Base-by-base conservation (phyloP, 805 yeast species). In the Yarrowia sp. region DNA sequence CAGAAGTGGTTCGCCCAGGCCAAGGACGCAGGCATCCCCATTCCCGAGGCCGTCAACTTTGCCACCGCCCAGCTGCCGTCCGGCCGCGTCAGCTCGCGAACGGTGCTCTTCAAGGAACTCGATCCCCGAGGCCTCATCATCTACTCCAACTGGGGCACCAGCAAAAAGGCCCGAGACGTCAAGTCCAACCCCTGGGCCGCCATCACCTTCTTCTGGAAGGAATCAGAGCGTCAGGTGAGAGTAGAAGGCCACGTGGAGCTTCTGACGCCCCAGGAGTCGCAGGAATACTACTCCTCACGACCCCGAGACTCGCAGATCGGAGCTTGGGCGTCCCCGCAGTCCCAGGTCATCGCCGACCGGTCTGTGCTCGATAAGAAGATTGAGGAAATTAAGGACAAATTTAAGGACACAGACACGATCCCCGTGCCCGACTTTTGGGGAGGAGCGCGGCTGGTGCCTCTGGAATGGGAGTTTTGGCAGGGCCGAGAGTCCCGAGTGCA, bases 401-500 rank as follows among this genome's bases (percentile, higher is more conserved):
- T 91, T 70, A 84, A 86, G 70, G 85, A 85, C 42, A 33, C 17
- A 10, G 86, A 87, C 44, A 39, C 6, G 4, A 86, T 95, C 52
- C 96, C 96, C 36, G 89, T 96, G 71, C 99, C 99, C 15, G 93
- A 90, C 42, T 88, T 81, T 76, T 95, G 99, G 99, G 99, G 98
- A 67, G 99, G 99, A 0, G 76, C 95, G 61, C 84, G 97, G 74
- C 83, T 95, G 17, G 86, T 89, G 49, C 99, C 99, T 6, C 79
- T 91, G 55, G 97, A 92, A 75, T 84, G 94, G 71, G 99, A 95
- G 79, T 95, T 94, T 75, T 95, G 98, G 98, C 99, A 95, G 80
- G 99, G 99, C 17, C 86, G 99, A 71, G 82, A 84, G 69, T 88
- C 91, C 74, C 85, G 99, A 76, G 81, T 94, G 64, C 99, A 95